These are phyloP conservation scores for Pleurotus tuoliensis DNA, from an alignment of 768 basidiomycete species.

Conservation along the genomic window DNA sequence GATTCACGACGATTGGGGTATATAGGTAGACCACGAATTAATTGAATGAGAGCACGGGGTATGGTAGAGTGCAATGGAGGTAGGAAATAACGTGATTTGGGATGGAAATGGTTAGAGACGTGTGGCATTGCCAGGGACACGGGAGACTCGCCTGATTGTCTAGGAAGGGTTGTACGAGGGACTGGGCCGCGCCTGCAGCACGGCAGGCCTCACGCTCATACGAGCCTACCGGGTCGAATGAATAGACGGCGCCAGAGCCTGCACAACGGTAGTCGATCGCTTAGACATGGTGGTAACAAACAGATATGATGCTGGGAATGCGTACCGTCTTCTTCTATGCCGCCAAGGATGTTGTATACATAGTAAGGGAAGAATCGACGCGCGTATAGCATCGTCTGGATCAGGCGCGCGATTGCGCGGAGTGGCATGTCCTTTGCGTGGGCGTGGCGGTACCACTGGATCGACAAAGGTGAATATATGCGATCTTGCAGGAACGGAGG, in stretches of 20 bases:
- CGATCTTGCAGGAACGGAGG: background rate
- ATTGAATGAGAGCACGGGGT: background rate
- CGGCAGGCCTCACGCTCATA: slow-evolving; percentile 98
- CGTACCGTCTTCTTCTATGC: slow-evolving; percentile 94
- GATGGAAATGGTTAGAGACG: background rate
- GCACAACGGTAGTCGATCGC: background rate
- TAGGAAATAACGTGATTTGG: background rate
- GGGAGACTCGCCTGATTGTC: slow-evolving; percentile 79
- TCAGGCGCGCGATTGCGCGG: slow-evolving; percentile 92
- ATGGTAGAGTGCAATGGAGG: background rate
- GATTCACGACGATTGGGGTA: background rate
- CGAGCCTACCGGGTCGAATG: slow-evolving; percentile 98
- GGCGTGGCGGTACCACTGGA: slow-evolving; percentile 94
- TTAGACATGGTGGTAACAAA: background rate
- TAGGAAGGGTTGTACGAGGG: slow-evolving; percentile 93
- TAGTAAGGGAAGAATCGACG: slow-evolving; percentile 99
- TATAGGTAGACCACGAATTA: background rate
- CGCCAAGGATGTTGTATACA: slow-evolving; percentile 93
- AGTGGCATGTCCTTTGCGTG: slow-evolving; percentile 98
- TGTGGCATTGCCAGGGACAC: slow-evolving; percentile 15
- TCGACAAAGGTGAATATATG: slow-evolving; percentile 1
- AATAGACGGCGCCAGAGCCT: slow-evolving; percentile 97
- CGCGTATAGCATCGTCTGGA: slow-evolving; percentile 97
- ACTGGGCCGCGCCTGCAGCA: slow-evolving; percentile 93
- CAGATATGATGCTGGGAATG: slow-evolving; percentile 14